phyloP scores from a whole-genome alignment of 129 eudicot species.

The Flaveria robusta region DNA sequence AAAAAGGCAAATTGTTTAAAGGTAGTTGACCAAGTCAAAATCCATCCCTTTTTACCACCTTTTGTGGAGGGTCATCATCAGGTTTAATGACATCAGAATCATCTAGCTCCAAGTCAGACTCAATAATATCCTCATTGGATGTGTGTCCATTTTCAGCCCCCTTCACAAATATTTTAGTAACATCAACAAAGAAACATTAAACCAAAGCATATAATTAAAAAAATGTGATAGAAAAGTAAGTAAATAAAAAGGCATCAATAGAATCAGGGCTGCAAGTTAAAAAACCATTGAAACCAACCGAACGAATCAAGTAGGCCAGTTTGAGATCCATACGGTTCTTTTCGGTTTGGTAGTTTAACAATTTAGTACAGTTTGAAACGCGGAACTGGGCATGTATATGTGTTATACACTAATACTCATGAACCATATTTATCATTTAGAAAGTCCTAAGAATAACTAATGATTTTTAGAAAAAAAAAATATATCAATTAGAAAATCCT shows the following conservation, averaged over 20 bases:
- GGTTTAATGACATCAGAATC: conserved; percentile 65
- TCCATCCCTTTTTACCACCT: conserved; percentile 42
- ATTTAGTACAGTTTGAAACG: too few relatives aligned
- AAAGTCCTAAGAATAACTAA: too few relatives aligned
- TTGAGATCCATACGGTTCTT: too few relatives aligned
- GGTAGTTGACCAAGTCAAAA: not conserved
- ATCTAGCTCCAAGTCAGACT: conserved; percentile 87
- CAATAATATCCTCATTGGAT: conserved; percentile 55
- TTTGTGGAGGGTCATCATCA: conserved; percentile 75
- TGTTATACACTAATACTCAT: too few relatives aligned
- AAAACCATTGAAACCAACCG: not conserved
- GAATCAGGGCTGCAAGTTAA: conserved; percentile 15
- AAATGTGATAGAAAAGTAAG: not conserved
- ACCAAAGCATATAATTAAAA: not conserved
- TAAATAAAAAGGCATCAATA: not conserved
- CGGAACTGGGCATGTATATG: too few relatives aligned
- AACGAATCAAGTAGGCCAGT: too few relatives aligned
- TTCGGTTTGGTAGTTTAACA: too few relatives aligned
- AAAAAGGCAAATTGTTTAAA: not conserved
- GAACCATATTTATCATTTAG: too few relatives aligned
- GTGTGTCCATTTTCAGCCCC: conserved; percentile 43
- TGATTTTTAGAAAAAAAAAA: too few relatives aligned
- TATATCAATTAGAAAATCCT: too few relatives aligned
- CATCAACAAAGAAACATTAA: not conserved
- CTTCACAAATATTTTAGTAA: conserved; percentile 34